A percentile compares a stretch with the other conserved stretches of the same genome.
Evolutionary conservation across 2,329 filamentous ascomycete species (phyloP).

Genomic region (Coccinonectria pachysandricola): DNA sequence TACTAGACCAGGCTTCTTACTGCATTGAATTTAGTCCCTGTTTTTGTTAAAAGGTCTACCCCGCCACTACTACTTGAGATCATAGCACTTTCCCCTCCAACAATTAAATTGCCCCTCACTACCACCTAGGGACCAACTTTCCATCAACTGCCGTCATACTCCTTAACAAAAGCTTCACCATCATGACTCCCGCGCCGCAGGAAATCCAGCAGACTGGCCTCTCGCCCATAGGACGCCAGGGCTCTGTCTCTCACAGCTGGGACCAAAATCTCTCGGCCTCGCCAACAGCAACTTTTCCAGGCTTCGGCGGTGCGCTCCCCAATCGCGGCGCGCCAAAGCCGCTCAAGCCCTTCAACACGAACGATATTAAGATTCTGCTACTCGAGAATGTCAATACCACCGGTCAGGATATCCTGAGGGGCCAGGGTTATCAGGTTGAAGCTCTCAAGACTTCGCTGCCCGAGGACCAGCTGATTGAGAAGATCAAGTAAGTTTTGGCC

Average conservation of each 20-base stretch:
- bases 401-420: constrained; percentile 69
- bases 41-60: too few species aligned
- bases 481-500: constrained; percentile 73
- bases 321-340: constrained; percentile 49
- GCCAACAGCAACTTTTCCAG: constrained; percentile 62
- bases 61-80: too few species aligned
- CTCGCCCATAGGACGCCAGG: constrained; percentile 22
- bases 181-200: constrained; percentile 35
- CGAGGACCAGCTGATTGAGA: constrained; percentile 91
- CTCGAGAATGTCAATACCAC: constrained; percentile 94
- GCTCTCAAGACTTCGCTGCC: constrained; percentile 78
- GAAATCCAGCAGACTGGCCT: constrained; percentile 36
- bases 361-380: constrained; percentile 92
- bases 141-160: too few species aligned
- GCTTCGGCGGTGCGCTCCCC: constrained; percentile 39
- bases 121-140: background rate
- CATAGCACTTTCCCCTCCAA: too few species aligned
- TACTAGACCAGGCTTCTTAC: too few species aligned
- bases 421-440: constrained; percentile 94
- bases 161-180: too few species aligned
- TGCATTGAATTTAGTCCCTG: too few species aligned
- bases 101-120: background rate
- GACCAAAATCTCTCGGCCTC: constrained; percentile 58
- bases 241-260: constrained; percentile 46
- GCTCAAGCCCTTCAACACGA: constrained; percentile 88